These are phyloP conservation scores for Leptodermis oblonga DNA, from an alignment of 257 asterid genomes.

Conservation along the genomic window DNA sequence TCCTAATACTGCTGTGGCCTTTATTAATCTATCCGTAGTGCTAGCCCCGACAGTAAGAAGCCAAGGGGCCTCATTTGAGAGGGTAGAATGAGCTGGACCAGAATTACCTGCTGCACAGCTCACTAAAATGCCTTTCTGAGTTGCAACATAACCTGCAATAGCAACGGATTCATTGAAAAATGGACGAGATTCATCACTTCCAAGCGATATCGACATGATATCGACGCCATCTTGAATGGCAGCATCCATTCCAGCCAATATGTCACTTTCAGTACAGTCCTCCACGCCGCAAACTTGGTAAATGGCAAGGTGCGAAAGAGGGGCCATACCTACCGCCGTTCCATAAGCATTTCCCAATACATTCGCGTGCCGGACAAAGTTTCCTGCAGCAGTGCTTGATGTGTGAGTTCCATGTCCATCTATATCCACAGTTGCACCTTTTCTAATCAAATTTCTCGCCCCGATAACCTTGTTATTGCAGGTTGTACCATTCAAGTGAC, in stretches of 20 bases:
- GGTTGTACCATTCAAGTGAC: background rate
- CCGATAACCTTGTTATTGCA: background rate
- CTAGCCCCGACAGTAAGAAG: conserved; percentile 5
- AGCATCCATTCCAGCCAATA: conserved; percentile 7
- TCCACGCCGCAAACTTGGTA: background rate
- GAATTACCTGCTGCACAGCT: background rate
- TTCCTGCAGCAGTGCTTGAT: background rate
- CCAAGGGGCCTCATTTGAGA: conserved; percentile 4
- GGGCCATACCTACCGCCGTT: background rate
- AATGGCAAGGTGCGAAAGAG: conserved; percentile 2
- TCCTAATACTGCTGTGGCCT: background rate
- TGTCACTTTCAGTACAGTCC: background rate
- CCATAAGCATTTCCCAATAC: conserved; percentile 5
- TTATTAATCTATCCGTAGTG: background rate
- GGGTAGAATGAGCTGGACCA: background rate
- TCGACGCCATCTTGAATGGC: conserved; percentile 3
- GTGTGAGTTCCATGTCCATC: conserved; percentile 8
- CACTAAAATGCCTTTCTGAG: background rate
- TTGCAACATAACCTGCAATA: background rate
- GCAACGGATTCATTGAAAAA: background rate
- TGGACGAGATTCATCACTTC: background rate
- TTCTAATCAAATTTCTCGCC: background rate
- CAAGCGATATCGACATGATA: background rate
- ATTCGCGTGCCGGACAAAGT: background rate
- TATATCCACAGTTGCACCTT: background rate